Evolutionary conservation across 306 rosid genomes (phyloP), one percentile per base, ranked within the genome.

Genomic region (Canavalia gladiata): DNA sequence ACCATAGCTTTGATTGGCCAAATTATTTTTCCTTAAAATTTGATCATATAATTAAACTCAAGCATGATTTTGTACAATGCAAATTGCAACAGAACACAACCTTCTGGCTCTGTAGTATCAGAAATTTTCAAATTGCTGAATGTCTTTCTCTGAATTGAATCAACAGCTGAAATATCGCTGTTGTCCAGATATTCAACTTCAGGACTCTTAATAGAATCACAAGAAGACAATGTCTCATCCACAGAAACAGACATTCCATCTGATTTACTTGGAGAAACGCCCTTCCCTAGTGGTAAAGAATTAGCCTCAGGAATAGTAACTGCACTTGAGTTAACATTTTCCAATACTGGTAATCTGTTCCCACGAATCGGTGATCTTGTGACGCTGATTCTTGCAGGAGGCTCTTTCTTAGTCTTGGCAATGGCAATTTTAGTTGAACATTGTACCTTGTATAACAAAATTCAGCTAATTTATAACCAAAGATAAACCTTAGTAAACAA

Each of bases 121-220:
- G 92, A 90, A 58, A 91, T 88, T 87, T 80, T 81, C 37, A 90
- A 88, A 68, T 57, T 89, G 85, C 68, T 86, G 63, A 88, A 84
- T 45, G 90, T 81, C 87, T 89, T 90, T 76, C 90, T 81, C 74
- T 89, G 85, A 74, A 89, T 79, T 8, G 92, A 86, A 67, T 86
- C 90, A 13, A 86, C 84, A 5, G 86, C 84, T 13, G 83, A 86
- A 66, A 85, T 84, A 63, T 93, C 97, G 69, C 54, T 86, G 33
- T 89, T 87, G 82, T 94, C 97, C 25, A 94, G 6, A 50, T 94
- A 94, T 75, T 91, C 98, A 64, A 94, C 81, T 7, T 91, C 89
- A 3, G 98, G 97, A 68, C 97, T 91, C 86, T 89, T 89, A 72
- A 89, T 86, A 49, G 95, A 94, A 57, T 89, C 90, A 75, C 93